Conservation (phyloP, 2,329 filamentous ascomycete genomes). For the Elsinoe necatrix region DNA sequence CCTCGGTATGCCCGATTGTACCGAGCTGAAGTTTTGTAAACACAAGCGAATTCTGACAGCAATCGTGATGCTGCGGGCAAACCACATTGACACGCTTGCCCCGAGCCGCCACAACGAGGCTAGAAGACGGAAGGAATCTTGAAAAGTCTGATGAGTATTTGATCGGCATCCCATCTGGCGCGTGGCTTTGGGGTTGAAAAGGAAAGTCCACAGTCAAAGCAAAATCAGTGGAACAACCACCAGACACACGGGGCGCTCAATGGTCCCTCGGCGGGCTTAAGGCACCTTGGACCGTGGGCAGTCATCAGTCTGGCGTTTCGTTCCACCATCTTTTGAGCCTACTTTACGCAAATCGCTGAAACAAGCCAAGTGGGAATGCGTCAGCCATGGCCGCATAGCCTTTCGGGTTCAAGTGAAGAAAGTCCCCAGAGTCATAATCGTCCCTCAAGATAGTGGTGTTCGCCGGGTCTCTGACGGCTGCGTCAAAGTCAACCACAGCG, state of each 20-base stretch:
- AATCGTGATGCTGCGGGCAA: neutral
- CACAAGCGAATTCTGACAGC: neutral
- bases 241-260: neutral
- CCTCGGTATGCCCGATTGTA: neutral
- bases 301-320: neutral
- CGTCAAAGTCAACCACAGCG: conserved; percentile 55
- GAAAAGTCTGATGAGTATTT: conserved; percentile 11
- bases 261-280: neutral
- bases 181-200: conserved; percentile 6
- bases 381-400: conserved; percentile 55
- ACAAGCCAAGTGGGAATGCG: conserved; percentile 49
- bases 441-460: conserved; percentile 42
- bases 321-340: conserved; percentile 18
- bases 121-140: conserved; percentile 5
- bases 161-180: conserved; percentile 2
- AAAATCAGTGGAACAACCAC: conserved; percentile 5
- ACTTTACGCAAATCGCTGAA: conserved; percentile 31
- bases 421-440: conserved; percentile 54
- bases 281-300: neutral
- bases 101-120: neutral
- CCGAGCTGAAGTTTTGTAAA: neutral
- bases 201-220: neutral
- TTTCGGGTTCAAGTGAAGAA: conserved; percentile 52
- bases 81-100: neutral
- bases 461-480: conserved; percentile 44